A percentile compares a stretch with the other conserved stretches of the same genome.
Evolutionary conservation across 169 alveolate species (phyloP).

Genomic region (Plasmodium gonderi): DNA sequence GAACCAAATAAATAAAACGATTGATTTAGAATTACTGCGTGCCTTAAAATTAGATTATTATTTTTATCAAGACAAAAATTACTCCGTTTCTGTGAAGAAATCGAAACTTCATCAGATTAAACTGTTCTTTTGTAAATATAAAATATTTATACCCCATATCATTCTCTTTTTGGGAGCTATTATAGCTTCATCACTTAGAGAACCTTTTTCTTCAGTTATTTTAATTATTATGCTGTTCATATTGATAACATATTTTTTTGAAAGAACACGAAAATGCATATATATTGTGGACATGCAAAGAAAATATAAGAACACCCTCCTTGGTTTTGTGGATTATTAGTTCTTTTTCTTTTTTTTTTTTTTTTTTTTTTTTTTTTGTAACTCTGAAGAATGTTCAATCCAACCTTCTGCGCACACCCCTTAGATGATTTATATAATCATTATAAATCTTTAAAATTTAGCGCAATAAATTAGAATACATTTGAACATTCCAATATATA

Average conservation of each 20-base stretch:
- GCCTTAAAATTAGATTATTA: not conserved
- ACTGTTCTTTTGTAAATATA: not conserved
- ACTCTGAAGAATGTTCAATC: not conserved
- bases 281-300: not conserved
- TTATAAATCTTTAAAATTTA: not conserved
- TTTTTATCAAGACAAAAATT: not conserved
- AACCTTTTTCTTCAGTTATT: not conserved
- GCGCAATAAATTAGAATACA: not conserved
- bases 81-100: not conserved
- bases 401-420: no score
- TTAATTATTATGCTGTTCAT: not conserved
- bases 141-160: not conserved
- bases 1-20: not conserved
- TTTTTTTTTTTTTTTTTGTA: no score
- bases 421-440: not conserved
- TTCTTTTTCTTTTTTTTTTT: not conserved
- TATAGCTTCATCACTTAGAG: not conserved
- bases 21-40: not conserved
- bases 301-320: not conserved
- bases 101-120: not conserved
- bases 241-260: not conserved
- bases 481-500: not conserved
- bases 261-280: not conserved
- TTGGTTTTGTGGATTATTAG: slow-evolving; percentile 3
- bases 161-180: not conserved